Evolutionary conservation across 441 rosid genomes (phyloP).

Genomic region (Daphne laureola): DNA sequence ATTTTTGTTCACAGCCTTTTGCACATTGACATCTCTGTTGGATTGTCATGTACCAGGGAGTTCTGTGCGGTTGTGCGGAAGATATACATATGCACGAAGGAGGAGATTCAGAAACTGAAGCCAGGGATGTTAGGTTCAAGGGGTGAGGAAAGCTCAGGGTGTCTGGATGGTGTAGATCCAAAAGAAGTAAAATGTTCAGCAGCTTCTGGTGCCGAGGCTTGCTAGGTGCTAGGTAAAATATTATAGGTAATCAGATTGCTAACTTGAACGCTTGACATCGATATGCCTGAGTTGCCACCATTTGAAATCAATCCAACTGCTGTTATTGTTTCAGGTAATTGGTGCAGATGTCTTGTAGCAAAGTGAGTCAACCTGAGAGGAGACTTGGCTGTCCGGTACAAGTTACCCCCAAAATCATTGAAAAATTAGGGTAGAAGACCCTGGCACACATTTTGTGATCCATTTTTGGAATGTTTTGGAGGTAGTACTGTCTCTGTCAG

Average conservation of each 20-base stretch:
- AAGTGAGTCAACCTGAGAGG: conserved; percentile 10
- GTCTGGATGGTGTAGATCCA: conserved; percentile 33
- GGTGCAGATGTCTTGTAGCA: conserved; percentile 13
- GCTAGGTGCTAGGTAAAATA: conserved; percentile 27
- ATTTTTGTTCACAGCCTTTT: neutral
- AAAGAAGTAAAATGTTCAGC: conserved; percentile 43
- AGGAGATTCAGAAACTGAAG: conserved; percentile 89
- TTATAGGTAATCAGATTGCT: neutral
- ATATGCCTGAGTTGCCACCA: neutral
- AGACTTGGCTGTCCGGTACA: conserved; percentile 11
- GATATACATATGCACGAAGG: conserved; percentile 72
- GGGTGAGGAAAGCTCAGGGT: conserved; percentile 36
- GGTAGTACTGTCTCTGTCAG: conserved; percentile 18
- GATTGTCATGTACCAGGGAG: conserved; percentile 43
- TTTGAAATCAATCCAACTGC: neutral
- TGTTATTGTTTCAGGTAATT: conserved; percentile 15
- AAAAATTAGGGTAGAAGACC: neutral
- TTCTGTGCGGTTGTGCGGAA: conserved; percentile 95
- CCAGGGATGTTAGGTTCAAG: conserved; percentile 46
- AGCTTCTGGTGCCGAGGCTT: conserved; percentile 29
- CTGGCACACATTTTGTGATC: conserved; percentile 16
- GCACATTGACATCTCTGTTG: neutral
- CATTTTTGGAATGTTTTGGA: conserved; percentile 33
- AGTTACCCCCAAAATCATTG: conserved; percentile 13
- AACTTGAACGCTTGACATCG: neutral